Conservation (phyloP, 306 rosid species). For the Citrullus mucosospermus region DNA sequence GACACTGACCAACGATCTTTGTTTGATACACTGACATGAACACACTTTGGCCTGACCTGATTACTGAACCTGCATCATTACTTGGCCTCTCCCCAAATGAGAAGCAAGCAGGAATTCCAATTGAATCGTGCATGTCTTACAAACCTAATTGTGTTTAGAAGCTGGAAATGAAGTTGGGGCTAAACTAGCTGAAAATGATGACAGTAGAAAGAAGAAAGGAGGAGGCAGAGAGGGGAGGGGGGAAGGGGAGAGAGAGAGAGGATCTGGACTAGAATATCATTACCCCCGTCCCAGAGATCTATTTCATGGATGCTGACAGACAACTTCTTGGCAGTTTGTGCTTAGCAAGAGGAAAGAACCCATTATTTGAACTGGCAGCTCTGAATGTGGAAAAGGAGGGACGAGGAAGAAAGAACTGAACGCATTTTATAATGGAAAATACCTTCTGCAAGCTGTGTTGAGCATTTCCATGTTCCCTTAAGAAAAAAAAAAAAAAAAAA, state of each 20-base stretch:
- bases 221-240: background rate
- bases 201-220: background rate
- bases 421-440: slow-evolving; percentile 6
- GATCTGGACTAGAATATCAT: slow-evolving; percentile 7
- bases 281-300: slow-evolving; percentile 4
- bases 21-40: slow-evolving; percentile 56
- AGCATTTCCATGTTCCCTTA: slow-evolving; percentile 2
- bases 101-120: slow-evolving; percentile 66
- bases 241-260: background rate
- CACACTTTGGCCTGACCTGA: slow-evolving; percentile 58
- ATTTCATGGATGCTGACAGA: background rate
- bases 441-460: slow-evolving; percentile 14
- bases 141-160: background rate
- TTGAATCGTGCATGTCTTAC: slow-evolving; percentile 62
- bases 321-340: slow-evolving; percentile 2
- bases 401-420: slow-evolving; percentile 1
- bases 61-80: slow-evolving; percentile 33
- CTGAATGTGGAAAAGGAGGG: slow-evolving; percentile 7
- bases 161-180: background rate
- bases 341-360: slow-evolving; percentile 3
- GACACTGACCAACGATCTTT: slow-evolving; percentile 61
- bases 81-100: slow-evolving; percentile 32
- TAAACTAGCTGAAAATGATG: background rate
- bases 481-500: background rate
- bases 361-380: slow-evolving; percentile 16